Evolutionary conservation across 2,329 filamentous ascomycete genomes (phyloP).

Genomic region (Hirsutella rhossiliensis): DNA sequence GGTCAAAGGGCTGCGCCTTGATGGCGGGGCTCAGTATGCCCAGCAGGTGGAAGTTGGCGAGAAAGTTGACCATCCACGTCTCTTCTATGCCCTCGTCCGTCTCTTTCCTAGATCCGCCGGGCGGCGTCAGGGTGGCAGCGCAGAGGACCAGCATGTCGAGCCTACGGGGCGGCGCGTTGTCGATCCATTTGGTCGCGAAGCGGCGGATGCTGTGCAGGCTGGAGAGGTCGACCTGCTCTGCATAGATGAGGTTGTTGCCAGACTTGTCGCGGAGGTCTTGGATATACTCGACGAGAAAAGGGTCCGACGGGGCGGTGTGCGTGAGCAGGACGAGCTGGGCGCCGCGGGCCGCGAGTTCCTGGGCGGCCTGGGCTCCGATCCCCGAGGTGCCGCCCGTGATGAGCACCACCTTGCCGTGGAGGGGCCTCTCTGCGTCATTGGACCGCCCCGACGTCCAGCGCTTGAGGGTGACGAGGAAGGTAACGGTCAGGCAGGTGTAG

Average conservation of each 20-base stretch:
- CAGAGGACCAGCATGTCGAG: conserved; percentile 88
- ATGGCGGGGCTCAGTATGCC: conserved; percentile 85
- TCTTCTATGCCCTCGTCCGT: conserved; percentile 75
- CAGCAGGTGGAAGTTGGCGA: conserved; percentile 90
- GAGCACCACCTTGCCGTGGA: conserved; percentile 91
- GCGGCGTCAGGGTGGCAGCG: conserved; percentile 64
- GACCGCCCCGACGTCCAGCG: conserved; percentile 62
- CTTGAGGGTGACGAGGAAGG: conserved; percentile 43
- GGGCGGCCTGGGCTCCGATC: conserved; percentile 67
- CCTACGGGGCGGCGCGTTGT: conserved; percentile 79
- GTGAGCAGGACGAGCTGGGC: conserved; percentile 88
- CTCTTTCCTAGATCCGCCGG: conserved; percentile 42
- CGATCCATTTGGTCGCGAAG: conserved; percentile 97
- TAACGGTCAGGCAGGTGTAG: conserved; percentile 23
- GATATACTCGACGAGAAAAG: conserved; percentile 86
- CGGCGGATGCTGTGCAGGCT: conserved; percentile 82
- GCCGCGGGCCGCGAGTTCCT: conserved; percentile 65
- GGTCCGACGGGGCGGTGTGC: conserved; percentile 66
- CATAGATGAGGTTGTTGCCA: conserved; percentile 80
- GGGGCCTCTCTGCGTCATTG: conserved; percentile 66
- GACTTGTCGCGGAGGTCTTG: conserved; percentile 70
- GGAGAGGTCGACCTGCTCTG: conserved; percentile 83
- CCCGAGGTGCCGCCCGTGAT: conserved; percentile 92
- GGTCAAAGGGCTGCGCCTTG: conserved; percentile 81
- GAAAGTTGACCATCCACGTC: conserved; percentile 90